phyloP scores from a whole-genome alignment of 1,284 basidiomycete genomes.

The Vanrija humicola region DNA sequence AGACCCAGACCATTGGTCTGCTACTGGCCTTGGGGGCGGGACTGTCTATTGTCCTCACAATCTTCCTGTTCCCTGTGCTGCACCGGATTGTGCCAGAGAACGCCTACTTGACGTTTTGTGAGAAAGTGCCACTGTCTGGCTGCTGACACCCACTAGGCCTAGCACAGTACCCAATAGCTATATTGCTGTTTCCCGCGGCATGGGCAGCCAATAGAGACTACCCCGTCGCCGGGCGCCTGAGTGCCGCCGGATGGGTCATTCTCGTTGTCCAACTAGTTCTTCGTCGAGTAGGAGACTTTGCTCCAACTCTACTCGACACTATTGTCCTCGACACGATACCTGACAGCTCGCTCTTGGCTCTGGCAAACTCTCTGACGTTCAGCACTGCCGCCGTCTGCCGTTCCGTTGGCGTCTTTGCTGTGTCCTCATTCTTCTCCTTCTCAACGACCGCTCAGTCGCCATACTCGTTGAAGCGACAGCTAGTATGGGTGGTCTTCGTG shows the following conservation, averaged over 20 bases:
- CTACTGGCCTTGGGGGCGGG: constrained; percentile 31
- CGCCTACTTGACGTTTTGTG: constrained; percentile 19
- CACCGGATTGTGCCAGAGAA: constrained; percentile 26
- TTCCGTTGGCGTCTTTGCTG: constrained; percentile 34
- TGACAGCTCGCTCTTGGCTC: constrained; percentile 31
- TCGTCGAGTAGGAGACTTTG: constrained; percentile 34
- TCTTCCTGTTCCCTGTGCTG: constrained; percentile 32
- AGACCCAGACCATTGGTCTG: constrained; percentile 35
- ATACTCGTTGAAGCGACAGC: constrained; percentile 19
- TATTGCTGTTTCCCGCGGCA: constrained; percentile 30
- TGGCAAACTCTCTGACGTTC: constrained; percentile 39
- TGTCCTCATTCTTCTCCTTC: constrained; percentile 31
- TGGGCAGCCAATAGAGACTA: constrained; percentile 24
- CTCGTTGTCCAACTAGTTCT: constrained; percentile 33
- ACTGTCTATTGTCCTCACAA: constrained; percentile 37
- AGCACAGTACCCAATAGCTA: constrained; percentile 25
- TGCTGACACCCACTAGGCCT: constrained; percentile 19
- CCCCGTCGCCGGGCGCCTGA: constrained; percentile 1
- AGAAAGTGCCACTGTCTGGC: not conserved
- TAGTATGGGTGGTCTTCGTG: constrained; percentile 36
- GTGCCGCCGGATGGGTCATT: constrained; percentile 11
- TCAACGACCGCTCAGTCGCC: constrained; percentile 25
- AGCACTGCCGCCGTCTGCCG: constrained; percentile 31
- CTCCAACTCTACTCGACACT: constrained; percentile 34
- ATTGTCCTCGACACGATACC: constrained; percentile 36